Evolutionary conservation across 1,284 basidiomycete genomes (phyloP), one percentile per base, ranked within the genome.

Genomic region (Neonothopanus nambi): DNA sequence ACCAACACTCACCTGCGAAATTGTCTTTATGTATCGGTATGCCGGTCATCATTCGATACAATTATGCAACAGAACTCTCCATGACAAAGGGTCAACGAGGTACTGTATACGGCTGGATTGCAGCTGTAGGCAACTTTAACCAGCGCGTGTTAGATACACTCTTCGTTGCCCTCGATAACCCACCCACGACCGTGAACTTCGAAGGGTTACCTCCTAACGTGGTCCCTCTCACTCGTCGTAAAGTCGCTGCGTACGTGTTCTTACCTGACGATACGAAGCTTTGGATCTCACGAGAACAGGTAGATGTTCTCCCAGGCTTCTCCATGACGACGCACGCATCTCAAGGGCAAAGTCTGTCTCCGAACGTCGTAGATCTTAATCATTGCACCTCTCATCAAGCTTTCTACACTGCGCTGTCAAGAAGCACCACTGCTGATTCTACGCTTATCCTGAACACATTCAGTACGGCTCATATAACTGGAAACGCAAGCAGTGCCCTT

Each of bases 11-110:
- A n/a, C n/a, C n/a, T n/a, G n/a, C n/a, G n/a, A n/a, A n/a, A n/a
- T n/a, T n/a, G n/a, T n/a, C n/a, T n/a, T n/a, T n/a, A n/a, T n/a
- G n/a, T n/a, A n/a, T n/a, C n/a, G n/a, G n/a, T n/a, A n/a, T n/a
- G n/a, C n/a, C n/a, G n/a, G n/a, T n/a, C n/a, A n/a, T n/a, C n/a
- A n/a, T n/a, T n/a, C n/a, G n/a, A 43, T 24, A 61, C 3, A 74
- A 75, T 56, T 48, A 62, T 37, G 73, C 70, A 5, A 74, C 71
- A 9, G 70, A 75, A 44, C 51, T 67, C 3, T 67, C 69, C 45
- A 70, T 72, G 4, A 76, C 72, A 15, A 76, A 74, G 55, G 74
- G 73, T 5, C 73, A 73, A 54, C 70, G 74, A 54, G 74, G 52
- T 2, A 57, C 54, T 35, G 68, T 75, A 0, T 56, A 62, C 33